Conservation (phyloP, 148 eudicot genomes). For the Amaranthus cruentus region DNA sequence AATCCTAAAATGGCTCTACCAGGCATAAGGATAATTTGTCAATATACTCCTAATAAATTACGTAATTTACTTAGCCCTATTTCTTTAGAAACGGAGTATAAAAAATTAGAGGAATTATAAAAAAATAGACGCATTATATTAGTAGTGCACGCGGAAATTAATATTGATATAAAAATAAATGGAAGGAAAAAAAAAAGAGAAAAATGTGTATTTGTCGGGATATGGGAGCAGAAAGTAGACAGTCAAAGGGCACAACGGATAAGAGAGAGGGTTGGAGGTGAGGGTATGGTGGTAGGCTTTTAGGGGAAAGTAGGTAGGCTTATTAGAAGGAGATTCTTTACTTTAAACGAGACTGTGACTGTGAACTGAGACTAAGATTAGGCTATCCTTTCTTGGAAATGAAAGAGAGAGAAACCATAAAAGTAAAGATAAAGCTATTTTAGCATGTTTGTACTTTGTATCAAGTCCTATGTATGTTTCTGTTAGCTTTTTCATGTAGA, state of each 20-base stretch:
- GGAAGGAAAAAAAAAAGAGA: background rate
- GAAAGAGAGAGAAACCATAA: slow-evolving; percentile 36
- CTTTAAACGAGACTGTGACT: slow-evolving; percentile 28
- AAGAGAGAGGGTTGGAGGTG: slow-evolving; percentile 7
- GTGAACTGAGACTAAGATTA: background rate
- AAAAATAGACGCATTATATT: background rate
- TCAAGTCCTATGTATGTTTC: slow-evolving; percentile 22
- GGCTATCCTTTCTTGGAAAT: slow-evolving; percentile 59
- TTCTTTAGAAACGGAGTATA: too few species aligned
- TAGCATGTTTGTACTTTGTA: background rate
- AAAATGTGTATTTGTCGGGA: too few species aligned
- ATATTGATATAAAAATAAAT: too few species aligned
- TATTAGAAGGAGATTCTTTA: slow-evolving; percentile 27
- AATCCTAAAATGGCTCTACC: too few species aligned
- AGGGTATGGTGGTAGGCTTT: background rate
- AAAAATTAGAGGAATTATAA: background rate
- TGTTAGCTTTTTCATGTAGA: slow-evolving; percentile 15
- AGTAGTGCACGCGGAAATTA: background rate
- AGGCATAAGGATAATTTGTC: too few species aligned
- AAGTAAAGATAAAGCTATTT: background rate
- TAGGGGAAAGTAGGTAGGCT: slow-evolving; percentile 11
- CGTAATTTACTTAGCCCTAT: too few species aligned
- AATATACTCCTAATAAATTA: too few species aligned
- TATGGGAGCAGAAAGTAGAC: background rate
- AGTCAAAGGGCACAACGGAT: slow-evolving; percentile 32